Evolutionary conservation across 768 basidiomycete genomes (phyloP).

Genomic region (Tricholoma terreum): DNA sequence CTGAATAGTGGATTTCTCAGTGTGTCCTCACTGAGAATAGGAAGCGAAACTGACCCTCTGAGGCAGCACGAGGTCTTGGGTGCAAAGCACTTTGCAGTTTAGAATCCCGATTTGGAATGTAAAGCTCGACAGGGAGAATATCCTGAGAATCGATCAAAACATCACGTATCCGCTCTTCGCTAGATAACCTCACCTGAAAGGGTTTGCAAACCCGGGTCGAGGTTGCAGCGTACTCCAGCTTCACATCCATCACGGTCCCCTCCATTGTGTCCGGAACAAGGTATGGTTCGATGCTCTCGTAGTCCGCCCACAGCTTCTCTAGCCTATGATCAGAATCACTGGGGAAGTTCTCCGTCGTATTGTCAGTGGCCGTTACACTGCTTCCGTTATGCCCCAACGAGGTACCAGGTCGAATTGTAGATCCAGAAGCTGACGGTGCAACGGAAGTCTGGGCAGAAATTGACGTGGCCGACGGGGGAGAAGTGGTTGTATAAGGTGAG

Average conservation of each 20-base stretch:
- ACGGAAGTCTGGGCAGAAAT: constrained; percentile 26
- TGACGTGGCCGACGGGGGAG: constrained; percentile 29
- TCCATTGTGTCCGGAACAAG: constrained; percentile 48
- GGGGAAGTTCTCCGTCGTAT: constrained; percentile 45
- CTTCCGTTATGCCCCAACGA: constrained; percentile 20
- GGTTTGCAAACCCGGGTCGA: constrained; percentile 40
- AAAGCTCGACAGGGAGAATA: constrained; percentile 72
- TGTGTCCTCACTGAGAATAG: background rate
- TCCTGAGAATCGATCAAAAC: constrained; percentile 41
- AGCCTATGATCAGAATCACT: constrained; percentile 84
- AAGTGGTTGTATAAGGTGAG: constrained; percentile 38
- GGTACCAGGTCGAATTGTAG: constrained; percentile 30
- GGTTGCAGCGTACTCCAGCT: constrained; percentile 51
- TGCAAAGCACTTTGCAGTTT: constrained; percentile 31
- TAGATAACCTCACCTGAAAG: constrained; percentile 49
- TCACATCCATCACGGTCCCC: constrained; percentile 49
- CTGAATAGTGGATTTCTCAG: constrained; percentile 33
- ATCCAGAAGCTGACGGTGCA: constrained; percentile 32
- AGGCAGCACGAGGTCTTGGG: constrained; percentile 47
- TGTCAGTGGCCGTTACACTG: constrained; percentile 22
- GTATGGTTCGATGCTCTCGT: constrained; percentile 76
- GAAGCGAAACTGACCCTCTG: constrained; percentile 49
- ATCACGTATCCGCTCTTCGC: background rate
- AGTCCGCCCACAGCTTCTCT: constrained; percentile 85
- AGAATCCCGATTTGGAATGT: constrained; percentile 70